These are phyloP conservation scores for Solanum chiquidenum DNA, from an alignment of 257 asterid genomes.

Conservation along the genomic window DNA sequence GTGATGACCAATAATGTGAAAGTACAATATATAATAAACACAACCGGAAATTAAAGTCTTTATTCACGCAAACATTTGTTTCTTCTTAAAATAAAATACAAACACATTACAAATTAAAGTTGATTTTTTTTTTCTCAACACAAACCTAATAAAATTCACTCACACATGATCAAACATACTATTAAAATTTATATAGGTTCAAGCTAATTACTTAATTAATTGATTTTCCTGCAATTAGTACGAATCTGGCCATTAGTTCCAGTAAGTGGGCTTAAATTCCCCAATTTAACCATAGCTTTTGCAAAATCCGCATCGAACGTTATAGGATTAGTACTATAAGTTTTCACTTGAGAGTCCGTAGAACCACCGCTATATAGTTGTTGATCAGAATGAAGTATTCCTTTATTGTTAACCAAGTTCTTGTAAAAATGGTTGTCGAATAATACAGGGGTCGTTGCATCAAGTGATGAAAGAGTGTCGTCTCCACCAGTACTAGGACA, in stretches of 20 bases:
- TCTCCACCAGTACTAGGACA: slow-evolving; percentile 45
- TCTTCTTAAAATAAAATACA: neutral
- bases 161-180: neutral
- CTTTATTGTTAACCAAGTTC: slow-evolving; percentile 25
- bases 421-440: slow-evolving; percentile 46
- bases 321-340: slow-evolving; percentile 14
- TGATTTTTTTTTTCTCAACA: neutral
- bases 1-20: neutral
- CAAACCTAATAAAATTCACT: neutral
- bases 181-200: no score
- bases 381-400: slow-evolving; percentile 58
- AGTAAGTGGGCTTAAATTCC: slow-evolving; percentile 35
- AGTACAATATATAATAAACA: neutral
- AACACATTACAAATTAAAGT: neutral
- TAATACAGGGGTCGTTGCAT: slow-evolving; percentile 21
- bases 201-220: slow-evolving; percentile 1
- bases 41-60: neutral
- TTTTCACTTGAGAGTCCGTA: slow-evolving; percentile 29
- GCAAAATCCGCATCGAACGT: slow-evolving; percentile 40
- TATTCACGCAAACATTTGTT: neutral
- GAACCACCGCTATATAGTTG: slow-evolving; percentile 48
- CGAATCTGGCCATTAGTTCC: slow-evolving; percentile 47
- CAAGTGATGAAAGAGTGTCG: slow-evolving; percentile 35
- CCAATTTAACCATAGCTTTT: slow-evolving; percentile 49
- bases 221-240: slow-evolving; percentile 42